A percentile compares a stretch with the other conserved stretches of the same genome.
Evolutionary conservation across 805 yeast genomes (phyloP).

Genomic region (Suhomyces faveliae): DNA sequence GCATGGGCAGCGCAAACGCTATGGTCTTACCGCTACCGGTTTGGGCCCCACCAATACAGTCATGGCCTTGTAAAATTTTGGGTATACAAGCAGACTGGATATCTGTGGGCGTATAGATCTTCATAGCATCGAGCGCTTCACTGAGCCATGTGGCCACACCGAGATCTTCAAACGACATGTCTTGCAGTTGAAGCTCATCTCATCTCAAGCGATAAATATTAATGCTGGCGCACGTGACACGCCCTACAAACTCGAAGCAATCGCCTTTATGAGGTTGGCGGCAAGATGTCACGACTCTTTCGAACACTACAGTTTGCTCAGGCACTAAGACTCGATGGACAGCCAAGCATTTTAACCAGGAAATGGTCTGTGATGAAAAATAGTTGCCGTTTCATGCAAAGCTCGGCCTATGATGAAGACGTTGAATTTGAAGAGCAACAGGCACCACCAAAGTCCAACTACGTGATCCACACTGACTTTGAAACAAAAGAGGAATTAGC

Average conservation of each 20-base stretch:
- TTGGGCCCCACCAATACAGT: slow-evolving; percentile 97
- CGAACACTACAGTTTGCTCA: background rate
- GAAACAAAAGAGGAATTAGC: background rate
- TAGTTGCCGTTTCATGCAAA: background rate
- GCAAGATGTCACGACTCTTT: background rate
- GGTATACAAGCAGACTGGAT: slow-evolving; percentile 92
- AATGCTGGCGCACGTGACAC: background rate
- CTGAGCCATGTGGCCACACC: slow-evolving; percentile 87
- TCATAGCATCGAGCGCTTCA: slow-evolving; percentile 80
- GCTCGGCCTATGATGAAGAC: background rate
- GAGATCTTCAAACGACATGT: slow-evolving; percentile 51
- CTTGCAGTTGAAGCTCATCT: background rate
- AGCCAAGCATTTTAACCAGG: background rate
- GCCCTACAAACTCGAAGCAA: background rate
- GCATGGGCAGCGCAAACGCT: slow-evolving; percentile 97
- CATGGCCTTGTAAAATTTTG: slow-evolving; percentile 73
- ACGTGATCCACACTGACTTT: slow-evolving; percentile 4
- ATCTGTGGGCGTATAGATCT: slow-evolving; percentile 76
- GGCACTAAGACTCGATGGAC: background rate
- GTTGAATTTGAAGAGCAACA: background rate
- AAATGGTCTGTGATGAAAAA: background rate
- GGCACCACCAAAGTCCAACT: background rate
- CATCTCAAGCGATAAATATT: background rate
- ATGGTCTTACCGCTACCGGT: slow-evolving; percentile 98
- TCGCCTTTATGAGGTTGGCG: background rate